Base-by-base conservation (phyloP, 169 alveolate species). In the Amoebophrya sp. region DNA sequence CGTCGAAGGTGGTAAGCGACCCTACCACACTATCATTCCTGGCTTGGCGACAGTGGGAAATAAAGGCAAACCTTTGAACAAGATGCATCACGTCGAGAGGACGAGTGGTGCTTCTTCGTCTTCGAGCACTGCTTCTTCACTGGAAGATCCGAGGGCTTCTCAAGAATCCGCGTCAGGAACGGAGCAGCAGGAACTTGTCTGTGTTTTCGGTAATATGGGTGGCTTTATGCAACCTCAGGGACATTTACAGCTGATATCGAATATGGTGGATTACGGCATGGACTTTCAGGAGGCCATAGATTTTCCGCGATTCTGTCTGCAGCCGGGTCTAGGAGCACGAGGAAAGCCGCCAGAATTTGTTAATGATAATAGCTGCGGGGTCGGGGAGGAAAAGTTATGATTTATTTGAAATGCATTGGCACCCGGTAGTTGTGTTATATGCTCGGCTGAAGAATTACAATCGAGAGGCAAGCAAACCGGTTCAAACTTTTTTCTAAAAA, bases 161-260 rank as follows among this genome's bases (percentile, higher is more conserved):
- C n/a, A n/a, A n/a, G n/a, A n/a, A n/a, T n/a, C n/a, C n/a, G n/a
- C n/a, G n/a, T n/a, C n/a, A 23, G 76, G 10, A 23, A 53, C 10
- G 76, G 76, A 23, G 76, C n/a, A 10, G 76, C 76, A 53, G 33
- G 26, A 65, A 1, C n/a, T 65, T 6, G 83, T 36, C 26, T 65
- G 18, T 18, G 83, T 65, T 29, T 65, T 65, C 83, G 83, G 83
- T 0, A 65, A 65, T 36, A 65, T 65, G 83, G 83, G 83, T 1
- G 83, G 83, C 83, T 65, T 65, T 36, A 65, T 65, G 83, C 83
- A 65, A 36, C 83, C 83, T 1, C 83, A 65, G 26, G 83, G 83
- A 26, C 83, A 65, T 26, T 29, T 65, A 36, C 83, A 65, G 83
- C 83, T 65, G 83, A 36, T 65, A 1, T 0, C 3, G 38, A 65